Conservation (phyloP, 2,329 filamentous ascomycete genomes). For the Fusarium clavum region DNA sequence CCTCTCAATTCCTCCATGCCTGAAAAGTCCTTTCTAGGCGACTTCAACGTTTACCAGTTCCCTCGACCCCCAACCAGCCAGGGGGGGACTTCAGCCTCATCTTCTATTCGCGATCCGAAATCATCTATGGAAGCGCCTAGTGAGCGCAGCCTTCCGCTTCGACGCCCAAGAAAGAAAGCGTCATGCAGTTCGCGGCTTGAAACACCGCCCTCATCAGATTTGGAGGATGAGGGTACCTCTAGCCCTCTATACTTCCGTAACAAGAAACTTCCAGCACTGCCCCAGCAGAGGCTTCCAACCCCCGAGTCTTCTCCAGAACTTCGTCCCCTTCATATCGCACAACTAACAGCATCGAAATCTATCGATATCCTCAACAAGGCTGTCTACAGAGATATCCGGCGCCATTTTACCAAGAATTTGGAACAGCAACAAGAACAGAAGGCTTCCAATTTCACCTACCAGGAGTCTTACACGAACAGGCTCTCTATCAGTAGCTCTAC, state of each 20-base stretch:
- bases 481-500: conserved; percentile 50
- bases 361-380: conserved; percentile 47
- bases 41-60: conserved; percentile 54
- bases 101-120: conserved; percentile 39
- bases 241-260: conserved; percentile 37
- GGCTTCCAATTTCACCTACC: conserved; percentile 48
- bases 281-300: conserved; percentile 46
- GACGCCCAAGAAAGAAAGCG: conserved; percentile 41
- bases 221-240: conserved; percentile 46
- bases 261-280: conserved; percentile 47
- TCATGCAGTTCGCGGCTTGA: conserved; percentile 44
- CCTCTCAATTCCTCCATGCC: conserved; percentile 46
- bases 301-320: conserved; percentile 53
- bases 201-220: conserved; percentile 52
- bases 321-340: conserved; percentile 45
- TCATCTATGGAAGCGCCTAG: conserved; percentile 40
- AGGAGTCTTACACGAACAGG: conserved; percentile 45
- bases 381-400: conserved; percentile 44
- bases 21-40: conserved; percentile 44
- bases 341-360: conserved; percentile 45
- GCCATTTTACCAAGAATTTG: conserved; percentile 44
- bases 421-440: conserved; percentile 43
- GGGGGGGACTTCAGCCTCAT: conserved; percentile 42
- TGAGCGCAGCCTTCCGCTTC: conserved; percentile 44
- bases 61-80: conserved; percentile 50